These are phyloP conservation scores for Aspergillus alliaceus DNA, from an alignment of 2,329 filamentous ascomycete genomes.

Conservation along the genomic window DNA sequence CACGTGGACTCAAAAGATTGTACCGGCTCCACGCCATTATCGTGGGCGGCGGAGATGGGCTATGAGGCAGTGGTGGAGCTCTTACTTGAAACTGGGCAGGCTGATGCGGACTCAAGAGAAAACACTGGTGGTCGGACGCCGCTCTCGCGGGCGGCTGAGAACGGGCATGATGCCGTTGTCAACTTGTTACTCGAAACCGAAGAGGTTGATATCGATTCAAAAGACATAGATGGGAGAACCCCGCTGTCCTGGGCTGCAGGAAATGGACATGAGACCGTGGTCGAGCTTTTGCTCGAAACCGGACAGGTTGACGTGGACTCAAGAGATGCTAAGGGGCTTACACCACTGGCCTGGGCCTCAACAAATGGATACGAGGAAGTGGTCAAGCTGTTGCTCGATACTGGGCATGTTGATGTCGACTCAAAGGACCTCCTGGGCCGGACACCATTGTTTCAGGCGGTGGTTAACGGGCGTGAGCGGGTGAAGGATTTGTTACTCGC, in stretches of 20 bases:
- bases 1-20: neutral
- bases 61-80: neutral
- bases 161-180: neutral
- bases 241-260: neutral
- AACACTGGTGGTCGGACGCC: neutral
- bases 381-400: neutral
- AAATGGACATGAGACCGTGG: neutral
- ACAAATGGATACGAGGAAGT: neutral
- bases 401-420: conserved; percentile 1
- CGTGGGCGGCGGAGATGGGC: neutral
- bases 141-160: neutral
- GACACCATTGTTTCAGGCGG: conserved; percentile 1
- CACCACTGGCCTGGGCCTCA: neutral
- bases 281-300: conserved; percentile 5
- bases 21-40: neutral
- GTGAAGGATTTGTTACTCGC: neutral
- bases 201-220: neutral
- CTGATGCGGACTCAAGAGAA: neutral
- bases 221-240: neutral
- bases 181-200: neutral
- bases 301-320: neutral
- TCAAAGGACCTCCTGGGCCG: neutral
- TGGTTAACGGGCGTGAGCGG: neutral
- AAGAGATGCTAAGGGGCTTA: neutral
- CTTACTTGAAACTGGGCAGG: neutral